phyloP scores from a whole-genome alignment of 768 basidiomycete species.

The Leccinum olivaceopallidum region DNA sequence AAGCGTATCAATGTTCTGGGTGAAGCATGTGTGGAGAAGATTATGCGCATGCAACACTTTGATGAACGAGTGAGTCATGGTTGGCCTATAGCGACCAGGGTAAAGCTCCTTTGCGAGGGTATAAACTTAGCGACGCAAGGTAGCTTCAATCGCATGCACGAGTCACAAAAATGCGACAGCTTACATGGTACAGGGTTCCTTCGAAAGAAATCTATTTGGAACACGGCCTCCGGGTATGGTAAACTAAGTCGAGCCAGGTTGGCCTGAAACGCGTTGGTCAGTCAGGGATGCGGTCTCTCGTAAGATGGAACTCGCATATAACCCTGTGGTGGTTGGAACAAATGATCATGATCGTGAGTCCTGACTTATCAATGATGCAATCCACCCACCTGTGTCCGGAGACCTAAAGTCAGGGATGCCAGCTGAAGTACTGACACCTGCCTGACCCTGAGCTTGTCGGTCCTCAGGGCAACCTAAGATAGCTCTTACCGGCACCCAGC shows the following conservation, averaged over 20 bases:
- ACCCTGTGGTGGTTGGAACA: conserved; percentile 8
- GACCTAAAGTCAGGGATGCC: conserved; percentile 92
- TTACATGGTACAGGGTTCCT: conserved; percentile 77
- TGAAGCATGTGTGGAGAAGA: conserved; percentile 77
- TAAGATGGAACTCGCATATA: conserved; percentile 30
- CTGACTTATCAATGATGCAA: neutral
- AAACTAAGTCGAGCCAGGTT: conserved; percentile 76
- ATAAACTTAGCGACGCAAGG: conserved; percentile 57
- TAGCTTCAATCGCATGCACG: neutral
- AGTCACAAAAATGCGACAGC: conserved; percentile 21
- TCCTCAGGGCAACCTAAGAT: neutral
- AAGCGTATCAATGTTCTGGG: conserved; percentile 92
- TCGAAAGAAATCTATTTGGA: conserved; percentile 87
- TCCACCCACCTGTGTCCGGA: conserved; percentile 68
- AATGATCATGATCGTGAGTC: neutral
- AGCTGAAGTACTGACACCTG: conserved; percentile 76
- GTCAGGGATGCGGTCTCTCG: neutral
- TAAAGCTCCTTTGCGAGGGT: conserved; percentile 91
- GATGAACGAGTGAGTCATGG: conserved; percentile 88
- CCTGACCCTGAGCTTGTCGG: conserved; percentile 3
- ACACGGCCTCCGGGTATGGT: conserved; percentile 95
- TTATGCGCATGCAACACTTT: conserved; percentile 69
- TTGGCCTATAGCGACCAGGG: conserved; percentile 88
- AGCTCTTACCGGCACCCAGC: conserved; percentile 65
- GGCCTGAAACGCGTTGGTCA: conserved; percentile 43